Base-by-base conservation (phyloP, 805 yeast species). In the Teunomyces tritomae region DNA sequence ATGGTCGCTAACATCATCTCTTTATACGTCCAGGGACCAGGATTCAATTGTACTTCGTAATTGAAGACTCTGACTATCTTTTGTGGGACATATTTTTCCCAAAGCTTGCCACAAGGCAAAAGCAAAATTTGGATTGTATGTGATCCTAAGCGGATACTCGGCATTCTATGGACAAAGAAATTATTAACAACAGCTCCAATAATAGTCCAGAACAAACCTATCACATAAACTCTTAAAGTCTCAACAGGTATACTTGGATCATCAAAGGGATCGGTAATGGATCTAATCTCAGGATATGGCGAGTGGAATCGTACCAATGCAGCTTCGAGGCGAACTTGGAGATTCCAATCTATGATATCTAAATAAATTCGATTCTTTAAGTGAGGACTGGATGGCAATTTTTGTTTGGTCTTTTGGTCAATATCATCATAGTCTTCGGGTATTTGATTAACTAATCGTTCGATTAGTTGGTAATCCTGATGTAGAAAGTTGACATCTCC, bases 261-360 rank as follows among this genome's bases (percentile, higher is more conserved):
- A 53, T 83, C 87, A 44, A 55, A 67, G 9, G 83, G 77, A 13
- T 80, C 83, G n/a, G 82, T 82, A 14, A 84, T 77, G 8, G 87
- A 82, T 33, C 88, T 65, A 10, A 84, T 84, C 56, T 84, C 88
- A 1, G 87, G 84, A 52, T 82, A 82, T 4, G 86, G 85, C 5
- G 84, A 77, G 57, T 72, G 74, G 53, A 49, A 69, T 13, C 65
- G 67, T 14, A 65, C 65, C 37, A 78, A 57, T 28, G 70, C 73
- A 4, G 81, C 81, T 48, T 76, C 74, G 28, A 71, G 58, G 49
- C 63, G 65, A 32, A 65, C 61, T 37, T 70, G 71, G 13, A 72
- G 56, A 8, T 52, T 49, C 72, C 73, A 67, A 29, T 65, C 63
- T 2, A 36, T 40, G 20, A 53, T 45, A 9, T 20, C 14, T 27